Conservation (phyloP, 225 moss, liverwort and hornwort species). For the Lunularia cruciata region DNA sequence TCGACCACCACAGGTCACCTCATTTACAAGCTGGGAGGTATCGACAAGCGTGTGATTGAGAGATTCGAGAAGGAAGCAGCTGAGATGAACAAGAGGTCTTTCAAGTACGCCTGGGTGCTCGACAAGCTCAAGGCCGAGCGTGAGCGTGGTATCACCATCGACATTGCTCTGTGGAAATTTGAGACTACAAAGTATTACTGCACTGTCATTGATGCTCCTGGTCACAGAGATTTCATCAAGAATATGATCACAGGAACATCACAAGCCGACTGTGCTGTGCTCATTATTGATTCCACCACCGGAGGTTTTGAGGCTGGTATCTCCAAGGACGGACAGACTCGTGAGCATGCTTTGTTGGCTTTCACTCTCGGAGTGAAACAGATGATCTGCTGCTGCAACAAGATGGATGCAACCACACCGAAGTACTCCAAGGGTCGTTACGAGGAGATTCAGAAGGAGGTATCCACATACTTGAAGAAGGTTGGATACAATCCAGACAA, state of each 20-base stretch:
- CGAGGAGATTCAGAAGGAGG: conserved; percentile 59
- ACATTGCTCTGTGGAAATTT: conserved; percentile 67
- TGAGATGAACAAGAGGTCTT: conserved; percentile 73
- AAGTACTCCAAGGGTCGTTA: conserved; percentile 61
- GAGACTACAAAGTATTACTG: conserved; percentile 64
- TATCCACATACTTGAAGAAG: conserved; percentile 63
- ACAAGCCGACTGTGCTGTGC: conserved; percentile 67
- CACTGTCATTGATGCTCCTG: conserved; percentile 64
- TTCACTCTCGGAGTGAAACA: conserved; percentile 82
- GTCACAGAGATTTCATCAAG: conserved; percentile 70
- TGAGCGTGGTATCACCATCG: conserved; percentile 67
- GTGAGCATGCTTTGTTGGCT: conserved; percentile 79
- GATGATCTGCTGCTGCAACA: conserved; percentile 52
- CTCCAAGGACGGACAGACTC: conserved; percentile 68
- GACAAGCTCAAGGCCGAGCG: conserved; percentile 73
- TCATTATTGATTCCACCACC: conserved; percentile 69
- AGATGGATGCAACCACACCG: conserved; percentile 87
- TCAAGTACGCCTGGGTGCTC: conserved; percentile 73
- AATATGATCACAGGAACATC: conserved; percentile 70
- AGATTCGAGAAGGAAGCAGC: conserved; percentile 69
- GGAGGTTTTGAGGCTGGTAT: conserved; percentile 69
- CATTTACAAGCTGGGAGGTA: conserved; percentile 61
- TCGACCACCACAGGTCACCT: conserved; percentile 70
- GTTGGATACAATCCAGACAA: conserved; percentile 65
- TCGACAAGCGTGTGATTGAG: conserved; percentile 75